phyloP scores from a whole-genome alignment of 1,284 basidiomycete species.

The Boletus calvinii region DNA sequence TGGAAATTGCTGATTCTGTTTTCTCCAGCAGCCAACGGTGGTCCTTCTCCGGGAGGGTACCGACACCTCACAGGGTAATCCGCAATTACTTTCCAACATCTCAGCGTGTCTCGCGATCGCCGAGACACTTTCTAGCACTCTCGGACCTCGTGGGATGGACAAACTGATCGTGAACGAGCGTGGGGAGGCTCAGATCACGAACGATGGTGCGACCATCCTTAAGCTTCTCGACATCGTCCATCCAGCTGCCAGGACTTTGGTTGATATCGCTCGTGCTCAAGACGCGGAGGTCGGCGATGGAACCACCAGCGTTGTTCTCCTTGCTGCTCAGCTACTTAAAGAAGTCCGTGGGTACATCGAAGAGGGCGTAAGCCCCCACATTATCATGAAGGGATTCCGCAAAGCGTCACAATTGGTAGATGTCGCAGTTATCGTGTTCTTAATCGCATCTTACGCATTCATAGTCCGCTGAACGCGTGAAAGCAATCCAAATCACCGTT shows the following conservation, averaged over 20 bases:
- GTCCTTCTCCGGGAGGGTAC: slow-evolving; percentile 94
- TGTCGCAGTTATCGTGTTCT: slow-evolving; percentile 10
- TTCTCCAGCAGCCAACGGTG: slow-evolving; percentile 85
- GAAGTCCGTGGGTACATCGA: slow-evolving; percentile 92
- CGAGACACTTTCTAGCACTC: slow-evolving; percentile 87
- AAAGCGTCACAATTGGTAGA: slow-evolving; percentile 84
- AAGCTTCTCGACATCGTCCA: slow-evolving; percentile 98
- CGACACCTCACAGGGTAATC: slow-evolving; percentile 93
- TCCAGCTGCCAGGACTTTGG: slow-evolving; percentile 93
- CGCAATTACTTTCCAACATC: slow-evolving; percentile 95
- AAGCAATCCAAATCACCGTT: slow-evolving; percentile 87
- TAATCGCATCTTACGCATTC: slow-evolving; percentile 13
- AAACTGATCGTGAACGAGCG: slow-evolving; percentile 92
- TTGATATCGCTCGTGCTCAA: slow-evolving; percentile 97
- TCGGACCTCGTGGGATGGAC: slow-evolving; percentile 99
- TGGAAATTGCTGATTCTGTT: slow-evolving; percentile 17
- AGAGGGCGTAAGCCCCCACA: slow-evolving; percentile 96
- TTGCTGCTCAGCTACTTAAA: slow-evolving; percentile 94
- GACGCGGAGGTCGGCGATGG: slow-evolving; percentile 99
- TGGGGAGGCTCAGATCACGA: slow-evolving; percentile 96
- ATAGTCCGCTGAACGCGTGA: slow-evolving; percentile 85
- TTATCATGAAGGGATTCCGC: slow-evolving; percentile 96
- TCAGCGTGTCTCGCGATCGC: slow-evolving; percentile 91
- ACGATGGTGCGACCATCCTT: slow-evolving; percentile 97
- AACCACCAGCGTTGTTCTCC: slow-evolving; percentile 92